Conservation (phyloP, 1,284 basidiomycete species). For the Tetrapyrgos nigripes region DNA sequence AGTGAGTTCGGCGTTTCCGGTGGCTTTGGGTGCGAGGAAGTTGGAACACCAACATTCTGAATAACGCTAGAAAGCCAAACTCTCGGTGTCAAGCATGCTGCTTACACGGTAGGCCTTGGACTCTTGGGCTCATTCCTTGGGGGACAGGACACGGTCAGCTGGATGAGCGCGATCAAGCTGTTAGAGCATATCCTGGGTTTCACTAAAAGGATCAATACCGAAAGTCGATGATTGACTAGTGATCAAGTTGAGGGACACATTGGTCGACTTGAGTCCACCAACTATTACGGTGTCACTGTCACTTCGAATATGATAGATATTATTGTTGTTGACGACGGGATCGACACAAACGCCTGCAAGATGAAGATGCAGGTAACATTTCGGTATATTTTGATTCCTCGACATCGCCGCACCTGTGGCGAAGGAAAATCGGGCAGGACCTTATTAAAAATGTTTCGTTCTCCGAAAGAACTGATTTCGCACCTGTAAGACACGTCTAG, state of each 20-base stretch:
- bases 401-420: background rate
- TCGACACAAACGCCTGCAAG: conserved; percentile 62
- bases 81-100: conserved; percentile 1
- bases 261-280: conserved; percentile 17
- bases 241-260: conserved; percentile 21
- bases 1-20: conserved; percentile 59
- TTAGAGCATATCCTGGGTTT: conserved; percentile 51
- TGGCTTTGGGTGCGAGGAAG: conserved; percentile 52
- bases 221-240: conserved; percentile 23
- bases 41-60: no score
- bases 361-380: conserved; percentile 49
- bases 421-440: background rate
- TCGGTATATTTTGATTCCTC: background rate
- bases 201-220: conserved; percentile 54
- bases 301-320: conserved; percentile 11
- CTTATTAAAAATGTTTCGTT: background rate
- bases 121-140: conserved; percentile 55
- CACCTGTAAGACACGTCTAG: conserved; percentile 28
- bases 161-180: conserved; percentile 7
- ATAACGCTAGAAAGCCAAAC: conserved; percentile 44
- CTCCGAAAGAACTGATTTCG: background rate
- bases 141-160: conserved; percentile 7
- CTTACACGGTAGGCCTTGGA: conserved; percentile 55
- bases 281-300: conserved; percentile 20
- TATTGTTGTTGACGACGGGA: conserved; percentile 45